Evolutionary conservation across 2,329 filamentous ascomycete genomes (phyloP).

Genomic region (Hypoxylon sp.): DNA sequence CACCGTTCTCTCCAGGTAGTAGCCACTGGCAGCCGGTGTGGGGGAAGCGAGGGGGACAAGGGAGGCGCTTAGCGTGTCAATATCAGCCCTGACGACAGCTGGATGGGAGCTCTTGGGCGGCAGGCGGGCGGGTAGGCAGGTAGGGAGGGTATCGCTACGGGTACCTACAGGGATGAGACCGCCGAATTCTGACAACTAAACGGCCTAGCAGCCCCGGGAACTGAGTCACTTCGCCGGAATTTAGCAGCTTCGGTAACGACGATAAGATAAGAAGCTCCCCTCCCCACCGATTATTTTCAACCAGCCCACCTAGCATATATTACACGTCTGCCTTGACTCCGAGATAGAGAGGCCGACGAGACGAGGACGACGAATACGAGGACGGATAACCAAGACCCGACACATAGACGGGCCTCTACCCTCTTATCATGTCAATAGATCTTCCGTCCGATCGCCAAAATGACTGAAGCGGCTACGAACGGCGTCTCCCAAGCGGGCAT

Average conservation of each 20-base stretch:
- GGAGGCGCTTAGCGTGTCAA: no score
- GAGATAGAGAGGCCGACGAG: no score
- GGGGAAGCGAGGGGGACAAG: no score
- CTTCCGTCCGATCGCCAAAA: slow-evolving; percentile 51
- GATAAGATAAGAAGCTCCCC: slow-evolving; percentile 32
- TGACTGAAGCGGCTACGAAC: slow-evolving; percentile 59
- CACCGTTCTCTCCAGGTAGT: no score
- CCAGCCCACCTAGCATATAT: slow-evolving; percentile 8
- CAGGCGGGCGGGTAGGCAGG: slow-evolving; percentile 20
- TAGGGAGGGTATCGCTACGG: slow-evolving; percentile 14
- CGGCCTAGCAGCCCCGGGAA: no score
- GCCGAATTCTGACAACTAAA: no score
- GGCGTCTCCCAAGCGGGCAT: slow-evolving; percentile 51
- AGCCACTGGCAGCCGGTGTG: slow-evolving; percentile 15
- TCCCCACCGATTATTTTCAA: slow-evolving; percentile 34
- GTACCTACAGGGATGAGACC: no score
- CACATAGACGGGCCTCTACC: not conserved
- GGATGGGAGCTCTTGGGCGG: slow-evolving; percentile 9
- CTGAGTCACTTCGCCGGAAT: slow-evolving; percentile 1
- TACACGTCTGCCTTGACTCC: not conserved
- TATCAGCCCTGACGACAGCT: not conserved
- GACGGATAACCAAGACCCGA: not conserved
- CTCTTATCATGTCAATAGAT: slow-evolving; percentile 47
- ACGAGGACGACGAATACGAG: not conserved
- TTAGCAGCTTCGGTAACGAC: not conserved